phyloP scores from a whole-genome alignment of 2,329 filamentous ascomycete species.

The Cadophora sp. region DNA sequence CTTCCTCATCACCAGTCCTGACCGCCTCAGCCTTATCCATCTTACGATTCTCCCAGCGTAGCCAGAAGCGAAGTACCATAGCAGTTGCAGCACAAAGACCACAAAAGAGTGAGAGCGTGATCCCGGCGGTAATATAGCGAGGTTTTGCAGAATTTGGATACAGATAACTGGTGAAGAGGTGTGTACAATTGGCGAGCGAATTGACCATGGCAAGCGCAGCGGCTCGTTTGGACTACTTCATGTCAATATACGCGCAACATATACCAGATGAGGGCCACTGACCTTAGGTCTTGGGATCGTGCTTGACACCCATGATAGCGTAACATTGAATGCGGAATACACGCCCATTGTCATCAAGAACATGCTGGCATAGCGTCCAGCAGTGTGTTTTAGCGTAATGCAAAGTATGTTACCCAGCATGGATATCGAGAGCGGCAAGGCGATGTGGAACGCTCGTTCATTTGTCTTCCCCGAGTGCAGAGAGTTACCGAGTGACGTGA shows the following conservation, averaged over 20 bases:
- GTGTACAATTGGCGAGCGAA: constrained; percentile 45
- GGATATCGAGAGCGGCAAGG: constrained; percentile 56
- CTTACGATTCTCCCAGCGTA: constrained; percentile 12
- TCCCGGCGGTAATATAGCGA: constrained; percentile 40
- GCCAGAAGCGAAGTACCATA: constrained; percentile 10
- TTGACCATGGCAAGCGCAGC: constrained; percentile 47
- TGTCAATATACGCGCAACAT: not conserved
- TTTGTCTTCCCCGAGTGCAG: constrained; percentile 46
- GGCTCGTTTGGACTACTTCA: constrained; percentile 44
- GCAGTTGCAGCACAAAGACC: constrained; percentile 15
- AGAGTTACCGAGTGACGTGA: constrained; percentile 49
- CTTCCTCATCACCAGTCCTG: constrained; percentile 7
- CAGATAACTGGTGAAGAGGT: constrained; percentile 48
- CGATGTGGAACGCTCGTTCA: constrained; percentile 48
- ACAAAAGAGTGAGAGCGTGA: constrained; percentile 14
- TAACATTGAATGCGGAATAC: constrained; percentile 29
- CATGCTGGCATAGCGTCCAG: constrained; percentile 27
- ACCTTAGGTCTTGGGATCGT: constrained; percentile 47
- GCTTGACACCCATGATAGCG: constrained; percentile 31
- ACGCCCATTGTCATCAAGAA: constrained; percentile 30
- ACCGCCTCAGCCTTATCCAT: constrained; percentile 17
- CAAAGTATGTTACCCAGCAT: constrained; percentile 46
- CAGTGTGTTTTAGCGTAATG: constrained; percentile 41
- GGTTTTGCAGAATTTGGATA: constrained; percentile 23
- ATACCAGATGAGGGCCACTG: not conserved